Percentiles rank a stretch among this genome's conserved stretches.
Evolutionary conservation across 306 rosid species (phyloP).

Genomic region (Carpinus fangiana): DNA sequence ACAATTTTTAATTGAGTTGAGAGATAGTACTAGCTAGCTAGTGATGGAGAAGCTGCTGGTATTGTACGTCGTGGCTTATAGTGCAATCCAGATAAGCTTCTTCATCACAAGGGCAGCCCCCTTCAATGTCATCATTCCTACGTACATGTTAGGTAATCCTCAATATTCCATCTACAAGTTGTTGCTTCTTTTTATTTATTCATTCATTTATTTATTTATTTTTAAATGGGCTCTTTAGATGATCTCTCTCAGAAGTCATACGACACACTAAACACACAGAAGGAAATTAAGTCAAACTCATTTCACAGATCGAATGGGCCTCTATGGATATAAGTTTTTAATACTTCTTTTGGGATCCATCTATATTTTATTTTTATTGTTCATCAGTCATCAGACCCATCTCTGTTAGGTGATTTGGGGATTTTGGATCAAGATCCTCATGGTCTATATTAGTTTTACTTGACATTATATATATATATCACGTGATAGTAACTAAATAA

Average conservation of each 20-base stretch:
- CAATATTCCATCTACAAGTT: not conserved
- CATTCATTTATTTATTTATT: not conserved
- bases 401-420: too few species aligned
- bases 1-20: not conserved
- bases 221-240: not conserved
- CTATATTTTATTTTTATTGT: too few species aligned
- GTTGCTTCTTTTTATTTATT: not conserved
- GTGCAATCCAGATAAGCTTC: slow-evolving; percentile 19
- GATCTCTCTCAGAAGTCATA: not conserved
- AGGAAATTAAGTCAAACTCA: not conserved
- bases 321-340: too few species aligned
- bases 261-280: too few species aligned
- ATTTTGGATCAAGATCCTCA: too few species aligned
- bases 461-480: too few species aligned
- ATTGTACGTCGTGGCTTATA: not conserved
- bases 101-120: not conserved
- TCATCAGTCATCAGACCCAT: too few species aligned
- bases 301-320: too few species aligned
- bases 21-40: not conserved
- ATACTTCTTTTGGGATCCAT: too few species aligned
- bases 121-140: slow-evolving; percentile 1
- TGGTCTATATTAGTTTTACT: too few species aligned
- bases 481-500: too few species aligned
- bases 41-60: not conserved
- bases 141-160: slow-evolving; percentile 14